A percentile compares a stretch with the other conserved stretches of the same genome.
Conservation (phyloP, 176 grass and related monocot genomes). For the Poa pratensis region DNA sequence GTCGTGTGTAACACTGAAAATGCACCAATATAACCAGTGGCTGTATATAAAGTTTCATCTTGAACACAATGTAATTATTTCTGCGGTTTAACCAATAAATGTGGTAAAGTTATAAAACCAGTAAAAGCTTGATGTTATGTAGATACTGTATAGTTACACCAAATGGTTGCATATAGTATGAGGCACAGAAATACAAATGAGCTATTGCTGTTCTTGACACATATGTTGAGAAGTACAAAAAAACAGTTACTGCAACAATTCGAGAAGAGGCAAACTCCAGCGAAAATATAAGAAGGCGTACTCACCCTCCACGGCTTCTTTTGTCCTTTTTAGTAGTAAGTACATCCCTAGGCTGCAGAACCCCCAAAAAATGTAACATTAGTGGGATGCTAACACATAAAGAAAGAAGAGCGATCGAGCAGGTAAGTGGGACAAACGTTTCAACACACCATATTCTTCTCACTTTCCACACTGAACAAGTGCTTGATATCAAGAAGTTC, state of each 20-base stretch:
- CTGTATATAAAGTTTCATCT: neutral
- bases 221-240: neutral
- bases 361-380: constrained; percentile 37
- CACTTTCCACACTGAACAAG: constrained; percentile 72
- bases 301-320: constrained; percentile 90
- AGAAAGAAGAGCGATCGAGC: neutral
- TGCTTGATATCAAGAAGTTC: constrained; percentile 93
- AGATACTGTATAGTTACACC: neutral
- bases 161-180: neutral
- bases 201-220: neutral
- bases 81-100: neutral
- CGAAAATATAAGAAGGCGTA: neutral
- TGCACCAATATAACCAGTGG: neutral
- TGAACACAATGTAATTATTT: neutral
- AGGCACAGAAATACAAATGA: constrained; percentile 11
- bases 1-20: constrained; percentile 8
- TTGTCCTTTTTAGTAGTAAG: constrained; percentile 59
- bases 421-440: constrained; percentile 11
- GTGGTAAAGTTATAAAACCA: neutral
- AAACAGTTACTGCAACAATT: neutral
- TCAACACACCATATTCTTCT: constrained; percentile 59
- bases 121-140: neutral
- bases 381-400: constrained; percentile 21
- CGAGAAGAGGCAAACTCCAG: neutral
- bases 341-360: constrained; percentile 67